Conservation (phyloP, 164 flowering plant genomes). For the Houttuynia cordata region DNA sequence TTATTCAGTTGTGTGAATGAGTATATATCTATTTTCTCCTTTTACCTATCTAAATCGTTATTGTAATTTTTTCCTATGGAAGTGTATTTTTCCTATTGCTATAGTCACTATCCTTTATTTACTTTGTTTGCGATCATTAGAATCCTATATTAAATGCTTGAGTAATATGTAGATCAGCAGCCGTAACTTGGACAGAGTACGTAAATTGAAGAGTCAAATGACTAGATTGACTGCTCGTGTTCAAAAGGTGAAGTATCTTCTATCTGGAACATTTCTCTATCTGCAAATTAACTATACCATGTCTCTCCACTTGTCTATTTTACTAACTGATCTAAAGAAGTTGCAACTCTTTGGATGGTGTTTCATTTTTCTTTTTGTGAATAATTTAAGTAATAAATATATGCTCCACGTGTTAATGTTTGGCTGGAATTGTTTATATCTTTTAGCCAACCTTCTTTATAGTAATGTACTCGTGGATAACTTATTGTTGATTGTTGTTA, state of each 20-base stretch:
- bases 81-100: neutral
- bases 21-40: no score
- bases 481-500: no score
- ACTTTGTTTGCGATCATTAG: neutral
- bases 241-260: slow-evolving; percentile 52
- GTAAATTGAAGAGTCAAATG: slow-evolving; percentile 95
- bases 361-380: no score
- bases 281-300: neutral
- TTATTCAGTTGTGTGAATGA: no score
- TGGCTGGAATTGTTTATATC: no score
- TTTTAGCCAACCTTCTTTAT: no score
- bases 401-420: no score
- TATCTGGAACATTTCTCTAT: neutral
- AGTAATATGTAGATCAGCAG: slow-evolving; percentile 64
- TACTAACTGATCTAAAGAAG: no score
- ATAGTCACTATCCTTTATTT: no score
- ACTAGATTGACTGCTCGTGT: slow-evolving; percentile 88
- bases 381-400: no score
- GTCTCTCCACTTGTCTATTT: neutral
- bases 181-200: slow-evolving; percentile 92
- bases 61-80: neutral
- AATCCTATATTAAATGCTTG: neutral
- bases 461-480: no score
- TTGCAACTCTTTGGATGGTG: neutral
- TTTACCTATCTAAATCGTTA: no score